A percentile compares a stretch with the other conserved stretches of the same genome.
phyloP scores from a whole-genome alignment of 192 early-diverging fungal genomes.

The Thamnidium elegans region DNA sequence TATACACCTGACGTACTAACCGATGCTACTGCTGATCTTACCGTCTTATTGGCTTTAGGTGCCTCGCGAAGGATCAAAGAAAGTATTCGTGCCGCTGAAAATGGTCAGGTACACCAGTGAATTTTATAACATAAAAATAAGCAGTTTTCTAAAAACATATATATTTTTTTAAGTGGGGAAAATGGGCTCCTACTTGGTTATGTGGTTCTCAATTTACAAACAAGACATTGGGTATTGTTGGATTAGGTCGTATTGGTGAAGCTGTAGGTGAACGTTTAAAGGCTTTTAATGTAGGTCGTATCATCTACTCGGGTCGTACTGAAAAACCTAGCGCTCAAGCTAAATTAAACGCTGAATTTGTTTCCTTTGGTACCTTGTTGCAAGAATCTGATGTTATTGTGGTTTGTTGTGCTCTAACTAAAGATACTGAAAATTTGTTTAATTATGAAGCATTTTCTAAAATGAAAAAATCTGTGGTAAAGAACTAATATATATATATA shows the following conservation, averaged over 20 bases:
- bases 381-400: slow-evolving; percentile 67
- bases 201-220: slow-evolving; percentile 70
- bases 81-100: slow-evolving; percentile 41
- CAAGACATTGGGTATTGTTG: slow-evolving; percentile 84
- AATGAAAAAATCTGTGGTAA: slow-evolving; percentile 66
- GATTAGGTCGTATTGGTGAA: slow-evolving; percentile 77
- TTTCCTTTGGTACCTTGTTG: slow-evolving; percentile 59
- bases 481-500: no score
- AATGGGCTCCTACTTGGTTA: slow-evolving; percentile 63
- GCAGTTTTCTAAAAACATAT: not conserved
- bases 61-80: slow-evolving; percentile 67
- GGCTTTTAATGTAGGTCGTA: slow-evolving; percentile 65
- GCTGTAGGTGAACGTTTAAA: slow-evolving; percentile 69
- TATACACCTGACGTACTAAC: slow-evolving; percentile 88
- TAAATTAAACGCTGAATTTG: slow-evolving; percentile 46
- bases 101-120: slow-evolving; percentile 33
- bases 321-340: slow-evolving; percentile 46
- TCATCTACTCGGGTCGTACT: slow-evolving; percentile 61
- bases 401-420: slow-evolving; percentile 71
- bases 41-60: slow-evolving; percentile 71
- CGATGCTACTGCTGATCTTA: slow-evolving; percentile 82
- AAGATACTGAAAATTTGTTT: slow-evolving; percentile 71
- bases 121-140: not conserved
- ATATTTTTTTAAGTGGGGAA: slow-evolving; percentile 45
- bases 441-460: slow-evolving; percentile 55